Percentiles rank a stretch among this genome's conserved stretches.
These are phyloP conservation scores for Paecilomyces niveus DNA, from an alignment of 2,329 filamentous ascomycete genomes.

Conservation along the genomic window DNA sequence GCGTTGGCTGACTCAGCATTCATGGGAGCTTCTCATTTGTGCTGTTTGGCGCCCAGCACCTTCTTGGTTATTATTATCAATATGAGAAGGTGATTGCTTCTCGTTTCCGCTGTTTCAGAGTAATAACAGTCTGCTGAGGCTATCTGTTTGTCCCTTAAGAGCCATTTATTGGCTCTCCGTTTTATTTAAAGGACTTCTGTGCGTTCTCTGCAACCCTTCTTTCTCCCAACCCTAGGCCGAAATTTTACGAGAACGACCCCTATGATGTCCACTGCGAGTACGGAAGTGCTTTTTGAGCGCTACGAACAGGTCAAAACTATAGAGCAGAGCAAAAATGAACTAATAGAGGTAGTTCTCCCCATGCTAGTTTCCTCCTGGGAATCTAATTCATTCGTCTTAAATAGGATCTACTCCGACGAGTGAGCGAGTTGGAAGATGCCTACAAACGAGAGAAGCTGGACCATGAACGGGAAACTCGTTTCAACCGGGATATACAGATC, in stretches of 20 bases:
- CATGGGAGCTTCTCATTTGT: not conserved
- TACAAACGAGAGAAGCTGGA: slow-evolving; percentile 39
- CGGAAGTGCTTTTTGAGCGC: slow-evolving; percentile 31
- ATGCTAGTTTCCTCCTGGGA: slow-evolving; percentile 5
- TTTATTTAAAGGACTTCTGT: not conserved
- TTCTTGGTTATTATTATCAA: not conserved
- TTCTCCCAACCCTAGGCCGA: not conserved
- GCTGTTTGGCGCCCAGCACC: not conserved
- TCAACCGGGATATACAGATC: slow-evolving; percentile 41
- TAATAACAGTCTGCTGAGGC: not conserved
- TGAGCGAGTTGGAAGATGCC: slow-evolving; percentile 37
- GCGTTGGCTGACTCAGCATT: slow-evolving; percentile 12
- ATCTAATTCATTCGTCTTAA: slow-evolving; percentile 11
- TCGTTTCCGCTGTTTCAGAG: not conserved
- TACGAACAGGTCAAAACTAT: slow-evolving; percentile 37
- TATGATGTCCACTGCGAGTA: slow-evolving; percentile 21
- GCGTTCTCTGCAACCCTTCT: not conserved
- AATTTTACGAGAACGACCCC: slow-evolving; percentile 1
- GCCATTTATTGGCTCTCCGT: not conserved
- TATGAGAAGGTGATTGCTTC: not conserved
- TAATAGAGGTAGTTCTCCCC: slow-evolving; percentile 37
- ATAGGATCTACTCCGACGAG: slow-evolving; percentile 40
- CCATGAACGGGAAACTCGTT: slow-evolving; percentile 41
- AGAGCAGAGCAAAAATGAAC: slow-evolving; percentile 41
- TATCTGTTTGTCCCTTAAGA: not conserved